Base-by-base conservation (phyloP, 2,329 filamentous ascomycete genomes). In the Pyrenophora graminea region DNA sequence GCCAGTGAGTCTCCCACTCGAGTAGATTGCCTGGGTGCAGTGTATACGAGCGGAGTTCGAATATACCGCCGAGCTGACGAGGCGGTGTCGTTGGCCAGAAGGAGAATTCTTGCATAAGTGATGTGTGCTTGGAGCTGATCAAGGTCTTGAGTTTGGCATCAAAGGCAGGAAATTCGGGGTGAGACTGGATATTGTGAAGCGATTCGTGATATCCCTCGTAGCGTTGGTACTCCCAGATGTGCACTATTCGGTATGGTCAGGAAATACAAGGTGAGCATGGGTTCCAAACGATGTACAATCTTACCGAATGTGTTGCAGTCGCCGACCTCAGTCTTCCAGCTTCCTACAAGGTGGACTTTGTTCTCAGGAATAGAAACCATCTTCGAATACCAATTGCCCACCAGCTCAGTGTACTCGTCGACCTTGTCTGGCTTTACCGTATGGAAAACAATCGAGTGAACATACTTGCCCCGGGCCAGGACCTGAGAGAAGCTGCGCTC, bases 171-270 rank as follows among this genome's bases (percentile, higher is more conserved):
- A 91, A 97, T 15, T 91, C 91, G 57, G 90, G 89, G 67, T 96
- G 90, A 63, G 82, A 79, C 54, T 90, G 85, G 61, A 97, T 96
- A 63, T 83, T 85, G 78, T 97, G 84, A 39, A 96, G 82, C 17
- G 94, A 97, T 54, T 88, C 86, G 76, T 99, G 94, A 76, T 97
- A 97, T 55, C 94, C 94, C 64, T 92, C 83, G 77, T 97, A 99
- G 66, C 92, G 88, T 76, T 97, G 92, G 75, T 99, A 99, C 76
- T 99, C 94, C 94, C 94, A 99, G 68, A 99, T 99, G 74, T 99
- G 94, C 43, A 99, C 94, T 97, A 65, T 45, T 51, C 21, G n/a
- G 7, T 17, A 10, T 59, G 43, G 44, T 58, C 6, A 63, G 46
- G 13, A 10, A 40, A 13, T 44, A 15, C 15, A 18, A n/a, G 10